phyloP scores from a whole-genome alignment of 495 filamentous ascomycete species.

The Aspergillus nanangensis region DNA sequence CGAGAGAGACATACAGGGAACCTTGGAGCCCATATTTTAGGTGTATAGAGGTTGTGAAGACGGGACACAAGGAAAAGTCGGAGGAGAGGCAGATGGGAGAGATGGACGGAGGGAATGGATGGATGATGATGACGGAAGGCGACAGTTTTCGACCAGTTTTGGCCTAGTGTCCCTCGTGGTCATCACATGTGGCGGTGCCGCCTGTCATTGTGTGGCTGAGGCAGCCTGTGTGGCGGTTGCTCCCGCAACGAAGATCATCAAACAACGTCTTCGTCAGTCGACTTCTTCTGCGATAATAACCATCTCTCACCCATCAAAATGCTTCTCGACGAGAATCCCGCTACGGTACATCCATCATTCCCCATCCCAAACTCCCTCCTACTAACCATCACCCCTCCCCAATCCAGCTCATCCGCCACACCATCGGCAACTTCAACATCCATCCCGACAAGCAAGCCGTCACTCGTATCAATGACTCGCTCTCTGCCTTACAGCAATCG shows the following conservation, averaged over 20 bases:
- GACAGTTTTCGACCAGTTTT: too few species aligned
- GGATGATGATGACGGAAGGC: conserved; percentile 1
- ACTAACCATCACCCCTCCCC: conserved; percentile 13
- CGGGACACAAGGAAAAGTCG: neutral
- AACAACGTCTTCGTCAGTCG: neutral
- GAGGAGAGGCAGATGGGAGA: neutral
- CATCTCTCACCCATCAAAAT: conserved; percentile 50
- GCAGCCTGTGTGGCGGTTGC: conserved; percentile 50
- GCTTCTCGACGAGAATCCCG: conserved; percentile 96
- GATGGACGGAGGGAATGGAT: neutral
- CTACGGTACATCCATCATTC: conserved; percentile 56
- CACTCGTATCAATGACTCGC: conserved; percentile 78
- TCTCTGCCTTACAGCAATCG: conserved; percentile 71
- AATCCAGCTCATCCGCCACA: conserved; percentile 80
- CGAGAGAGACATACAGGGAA: conserved; percentile 60
- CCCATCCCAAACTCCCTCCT: neutral
- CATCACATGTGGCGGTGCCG: conserved; percentile 46
- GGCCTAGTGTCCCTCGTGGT: too few species aligned
- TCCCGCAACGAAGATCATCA: conserved; percentile 39
- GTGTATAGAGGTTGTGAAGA: neutral
- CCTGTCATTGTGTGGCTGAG: neutral
- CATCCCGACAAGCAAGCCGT: conserved; percentile 79
- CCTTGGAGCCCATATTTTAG: conserved; percentile 52
- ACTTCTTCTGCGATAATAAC: conserved; percentile 4
- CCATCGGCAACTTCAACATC: conserved; percentile 92